Percentiles rank a stretch among this genome's conserved stretches.
Conservation (phyloP, 768 basidiomycete species). For the Rhodosporidiobolus odoratus region DNA sequence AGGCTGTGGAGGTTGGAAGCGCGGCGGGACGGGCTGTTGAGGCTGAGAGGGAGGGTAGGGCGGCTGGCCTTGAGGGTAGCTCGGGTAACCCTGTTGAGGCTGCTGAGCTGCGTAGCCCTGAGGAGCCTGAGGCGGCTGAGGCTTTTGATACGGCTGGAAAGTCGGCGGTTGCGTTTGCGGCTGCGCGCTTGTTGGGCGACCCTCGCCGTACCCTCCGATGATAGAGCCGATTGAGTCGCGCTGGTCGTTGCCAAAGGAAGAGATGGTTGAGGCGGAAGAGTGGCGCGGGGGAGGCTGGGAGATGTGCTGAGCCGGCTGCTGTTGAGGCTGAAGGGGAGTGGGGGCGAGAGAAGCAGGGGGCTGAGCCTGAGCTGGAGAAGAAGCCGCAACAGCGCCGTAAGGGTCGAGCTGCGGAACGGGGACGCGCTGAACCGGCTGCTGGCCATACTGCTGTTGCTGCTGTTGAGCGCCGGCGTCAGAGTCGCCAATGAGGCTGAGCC, state of each 20-base stretch:
- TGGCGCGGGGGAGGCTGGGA: constrained; percentile 29
- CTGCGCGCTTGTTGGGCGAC: constrained; percentile 20
- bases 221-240: constrained; percentile 37
- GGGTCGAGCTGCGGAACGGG: constrained; percentile 32
- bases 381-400: no score
- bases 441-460: constrained; percentile 7
- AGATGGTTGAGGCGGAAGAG: constrained; percentile 30
- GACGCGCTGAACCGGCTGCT: constrained; percentile 17
- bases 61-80: not conserved
- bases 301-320: constrained; percentile 30
- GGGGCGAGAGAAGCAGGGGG: no score
- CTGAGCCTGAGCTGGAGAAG: no score
- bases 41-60: constrained; percentile 12
- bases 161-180: constrained; percentile 20
- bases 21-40: constrained; percentile 13
- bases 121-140: constrained; percentile 6
- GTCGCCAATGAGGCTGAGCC: constrained; percentile 23
- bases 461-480: not conserved
- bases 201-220: constrained; percentile 25
- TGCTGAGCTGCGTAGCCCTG: no score
- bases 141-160: constrained; percentile 20
- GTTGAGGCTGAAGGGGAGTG: constrained; percentile 20
- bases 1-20: constrained; percentile 2
- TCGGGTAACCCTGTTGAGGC: constrained; percentile 2
- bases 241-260: constrained; percentile 24